Base-by-base conservation (phyloP, 2,329 filamentous ascomycete species). In the Calonectria fujianensis region DNA sequence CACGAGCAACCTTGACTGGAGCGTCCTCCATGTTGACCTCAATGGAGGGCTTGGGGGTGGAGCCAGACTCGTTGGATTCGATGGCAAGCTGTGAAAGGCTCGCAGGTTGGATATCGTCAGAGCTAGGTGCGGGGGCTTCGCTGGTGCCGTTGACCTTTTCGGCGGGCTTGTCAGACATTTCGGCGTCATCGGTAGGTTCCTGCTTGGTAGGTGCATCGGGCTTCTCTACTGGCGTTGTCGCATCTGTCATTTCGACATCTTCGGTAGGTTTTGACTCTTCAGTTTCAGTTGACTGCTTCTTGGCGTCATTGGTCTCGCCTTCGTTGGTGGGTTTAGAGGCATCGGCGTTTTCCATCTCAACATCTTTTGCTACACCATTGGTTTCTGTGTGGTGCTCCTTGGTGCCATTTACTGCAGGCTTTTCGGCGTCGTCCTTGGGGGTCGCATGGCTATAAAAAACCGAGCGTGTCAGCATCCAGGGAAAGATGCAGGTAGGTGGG, bases 1-100 rank as follows among this genome's bases (percentile, higher is more conserved):
- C 94, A 14, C 95, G 92, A 1, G 95, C 89, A 16, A 94, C 82
- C 85, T 96, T 96, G 45, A 61, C 54, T 3, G 78, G 78, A 6
- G 86, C 90, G 76, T 92, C 91, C n/a, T 84, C 82, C 90, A 92
- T 91, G 51, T 87, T 83, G 14, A 89, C 84, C 72, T 91, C 90
- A 7, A 81, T 80, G 3, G 84, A 82, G 3, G 82, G 76, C 29
- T 82, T 77, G 29, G 80, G 73, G 7, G 80, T 79, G 2, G 83
- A 80, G 14, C 78, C 78, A 14, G 80, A 78, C 20, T 85, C 84
- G 7, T 84, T 82, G 4, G 81, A 78, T 51, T 86, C 87, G 48
- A 85, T 83, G 18, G 83, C 84, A 45, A 86, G 82, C 69, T 87
- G 84, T 2, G 85, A 87, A 67, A 87, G 80, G 75, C 84, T 84